Percentiles rank a stretch among this genome's conserved stretches.
Evolutionary conservation across 2,329 filamentous ascomycete species (phyloP).

Genomic region (Talaromyces verruculosus): DNA sequence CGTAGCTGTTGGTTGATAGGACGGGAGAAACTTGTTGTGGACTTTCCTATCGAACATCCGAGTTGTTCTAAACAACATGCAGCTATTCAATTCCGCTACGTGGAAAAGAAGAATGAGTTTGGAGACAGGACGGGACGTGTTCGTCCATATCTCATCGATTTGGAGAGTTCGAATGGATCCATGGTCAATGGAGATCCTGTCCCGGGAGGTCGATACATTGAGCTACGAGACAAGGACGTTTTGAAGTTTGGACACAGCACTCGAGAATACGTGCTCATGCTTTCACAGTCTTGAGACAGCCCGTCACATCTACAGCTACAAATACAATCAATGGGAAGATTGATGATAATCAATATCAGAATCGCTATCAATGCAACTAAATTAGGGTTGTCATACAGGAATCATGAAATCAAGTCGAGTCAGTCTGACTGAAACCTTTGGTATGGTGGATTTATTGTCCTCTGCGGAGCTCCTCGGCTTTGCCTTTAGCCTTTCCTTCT

Average conservation of each 20-base stretch:
- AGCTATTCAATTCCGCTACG: constrained; percentile 86
- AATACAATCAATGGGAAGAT: background rate
- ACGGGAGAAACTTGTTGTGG: constrained; percentile 74
- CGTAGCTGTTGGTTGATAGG: constrained; percentile 92
- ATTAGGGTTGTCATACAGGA: constrained; percentile 1
- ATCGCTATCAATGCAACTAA: constrained; percentile 15
- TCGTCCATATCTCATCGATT: constrained; percentile 85
- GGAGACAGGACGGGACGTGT: constrained; percentile 78
- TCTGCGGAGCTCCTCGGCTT: constrained; percentile 31
- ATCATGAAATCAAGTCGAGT: background rate
- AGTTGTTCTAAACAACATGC: constrained; percentile 95
- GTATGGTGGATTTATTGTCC: background rate
- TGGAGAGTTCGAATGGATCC: constrained; percentile 92
- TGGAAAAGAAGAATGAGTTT: constrained; percentile 79
- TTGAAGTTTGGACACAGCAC: constrained; percentile 83
- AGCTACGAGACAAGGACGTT: constrained; percentile 85
- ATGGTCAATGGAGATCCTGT: constrained; percentile 73
- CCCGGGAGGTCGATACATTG: constrained; percentile 75
- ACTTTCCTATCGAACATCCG: constrained; percentile 82
- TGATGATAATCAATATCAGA: background rate
- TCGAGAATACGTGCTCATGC: constrained; percentile 94
- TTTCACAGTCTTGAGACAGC: constrained; percentile 47
- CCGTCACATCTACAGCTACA: background rate
- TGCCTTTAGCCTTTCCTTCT: constrained; percentile 33
- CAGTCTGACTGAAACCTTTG: background rate